These are phyloP conservation scores for Quercus parvula DNA, from an alignment of 306 rosid genomes.

Conservation along the genomic window DNA sequence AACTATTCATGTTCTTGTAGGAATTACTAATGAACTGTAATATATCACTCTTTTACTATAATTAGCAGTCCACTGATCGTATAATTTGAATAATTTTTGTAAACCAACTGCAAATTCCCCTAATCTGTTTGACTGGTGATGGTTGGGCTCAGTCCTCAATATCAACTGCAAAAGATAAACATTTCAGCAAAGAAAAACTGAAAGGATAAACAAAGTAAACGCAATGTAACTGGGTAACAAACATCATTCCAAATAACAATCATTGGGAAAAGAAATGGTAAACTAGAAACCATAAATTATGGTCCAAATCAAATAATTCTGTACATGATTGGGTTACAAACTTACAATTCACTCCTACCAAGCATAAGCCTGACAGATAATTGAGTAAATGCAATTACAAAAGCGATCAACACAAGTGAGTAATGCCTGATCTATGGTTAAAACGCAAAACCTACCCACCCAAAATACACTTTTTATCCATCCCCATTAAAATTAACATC, in stretches of 20 bases:
- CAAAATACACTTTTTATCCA: not conserved
- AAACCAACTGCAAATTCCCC: not conserved
- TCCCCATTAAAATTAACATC: not conserved
- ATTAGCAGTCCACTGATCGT: not conserved
- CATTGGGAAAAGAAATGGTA: not conserved
- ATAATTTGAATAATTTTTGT: not conserved
- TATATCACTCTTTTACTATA: not conserved
- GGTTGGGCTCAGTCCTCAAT: not conserved
- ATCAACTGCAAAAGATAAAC: not conserved
- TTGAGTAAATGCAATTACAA: not conserved
- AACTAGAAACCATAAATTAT: not conserved
- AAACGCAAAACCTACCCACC: constrained; percentile 7
- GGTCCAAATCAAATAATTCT: not conserved
- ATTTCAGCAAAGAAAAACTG: too few species aligned
- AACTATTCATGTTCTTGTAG: too few species aligned
- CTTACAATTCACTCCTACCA: not conserved
- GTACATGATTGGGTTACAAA: not conserved
- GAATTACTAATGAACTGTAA: not conserved
- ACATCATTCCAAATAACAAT: not conserved
- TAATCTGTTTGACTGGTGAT: not conserved
- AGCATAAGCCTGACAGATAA: constrained; percentile 1
- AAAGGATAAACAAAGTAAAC: not conserved
- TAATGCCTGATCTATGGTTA: constrained; percentile 15
- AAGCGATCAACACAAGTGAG: not conserved
- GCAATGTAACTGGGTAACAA: not conserved